Evolutionary conservation across 2,329 filamentous ascomycete genomes (phyloP).

Genomic region (Aureobasidium pullulans): DNA sequence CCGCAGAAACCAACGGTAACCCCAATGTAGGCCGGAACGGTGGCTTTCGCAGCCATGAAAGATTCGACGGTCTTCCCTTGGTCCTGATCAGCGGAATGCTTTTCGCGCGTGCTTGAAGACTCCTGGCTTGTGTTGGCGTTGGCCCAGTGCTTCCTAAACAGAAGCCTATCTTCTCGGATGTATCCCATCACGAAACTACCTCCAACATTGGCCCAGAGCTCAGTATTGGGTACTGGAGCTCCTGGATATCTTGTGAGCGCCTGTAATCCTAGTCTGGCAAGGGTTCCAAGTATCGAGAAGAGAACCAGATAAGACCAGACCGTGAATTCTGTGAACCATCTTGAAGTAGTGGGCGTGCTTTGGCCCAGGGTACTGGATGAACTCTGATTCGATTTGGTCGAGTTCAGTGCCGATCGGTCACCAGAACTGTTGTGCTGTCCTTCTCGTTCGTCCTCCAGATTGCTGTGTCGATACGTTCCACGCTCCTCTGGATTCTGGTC

Average conservation of each 20-base stretch:
- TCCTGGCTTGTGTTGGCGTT: constrained; percentile 23
- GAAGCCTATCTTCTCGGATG: constrained; percentile 63
- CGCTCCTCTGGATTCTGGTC: constrained; percentile 16
- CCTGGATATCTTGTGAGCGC: constrained; percentile 69
- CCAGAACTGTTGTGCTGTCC: background rate
- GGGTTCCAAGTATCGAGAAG: constrained; percentile 75
- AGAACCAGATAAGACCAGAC: constrained; percentile 71
- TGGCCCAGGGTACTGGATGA: too few relatives aligned
- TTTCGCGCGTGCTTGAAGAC: background rate
- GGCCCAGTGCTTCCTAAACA: constrained; percentile 62
- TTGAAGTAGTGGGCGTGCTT: too few relatives aligned
- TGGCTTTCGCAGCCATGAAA: constrained; percentile 52
- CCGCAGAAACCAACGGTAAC: constrained; percentile 79
- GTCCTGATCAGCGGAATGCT: background rate
- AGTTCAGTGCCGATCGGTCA: too few relatives aligned
- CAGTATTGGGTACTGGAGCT: constrained; percentile 61
- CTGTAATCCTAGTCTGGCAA: constrained; percentile 70
- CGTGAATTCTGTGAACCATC: constrained; percentile 31
- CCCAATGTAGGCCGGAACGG: constrained; percentile 73
- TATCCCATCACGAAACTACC: constrained; percentile 78
- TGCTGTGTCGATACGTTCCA: constrained; percentile 11
- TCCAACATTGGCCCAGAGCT: constrained; percentile 76
- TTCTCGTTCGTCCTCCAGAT: constrained; percentile 13
- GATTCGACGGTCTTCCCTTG: constrained; percentile 23
- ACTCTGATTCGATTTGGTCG: too few relatives aligned